Evolutionary conservation across 805 yeast genomes (phyloP).

Genomic region (Saccharomycopsis fibuligera): DNA sequence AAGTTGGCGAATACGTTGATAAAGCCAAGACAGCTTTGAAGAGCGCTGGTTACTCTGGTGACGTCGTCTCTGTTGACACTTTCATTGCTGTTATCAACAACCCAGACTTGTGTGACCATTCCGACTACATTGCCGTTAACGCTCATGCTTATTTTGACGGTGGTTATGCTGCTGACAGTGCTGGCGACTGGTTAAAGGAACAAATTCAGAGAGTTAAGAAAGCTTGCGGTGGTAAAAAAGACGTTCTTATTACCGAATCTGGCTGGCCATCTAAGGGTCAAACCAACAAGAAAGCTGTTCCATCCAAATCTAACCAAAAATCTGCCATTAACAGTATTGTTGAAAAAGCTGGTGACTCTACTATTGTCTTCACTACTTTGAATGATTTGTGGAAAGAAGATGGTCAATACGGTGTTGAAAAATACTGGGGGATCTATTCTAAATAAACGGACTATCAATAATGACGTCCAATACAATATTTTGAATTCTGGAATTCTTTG

Average conservation of each 20-base stretch:
- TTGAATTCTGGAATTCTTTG: no score
- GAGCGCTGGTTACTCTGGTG: constrained; percentile 83
- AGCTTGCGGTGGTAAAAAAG: constrained; percentile 72
- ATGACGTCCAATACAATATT: no score
- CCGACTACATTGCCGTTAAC: constrained; percentile 93
- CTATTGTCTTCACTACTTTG: constrained; percentile 75
- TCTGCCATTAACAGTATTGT: constrained; percentile 67
- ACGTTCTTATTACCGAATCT: constrained; percentile 78
- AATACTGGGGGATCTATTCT: constrained; percentile 72
- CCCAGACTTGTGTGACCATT: constrained; percentile 80
- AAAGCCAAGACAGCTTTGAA: constrained; percentile 66
- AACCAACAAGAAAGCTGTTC: constrained; percentile 73
- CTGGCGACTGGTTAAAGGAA: constrained; percentile 84
- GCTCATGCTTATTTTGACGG: constrained; percentile 98
- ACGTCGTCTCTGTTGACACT: constrained; percentile 92
- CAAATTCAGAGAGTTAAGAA: constrained; percentile 87
- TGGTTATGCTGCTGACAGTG: constrained; percentile 61
- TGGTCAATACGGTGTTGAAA: constrained; percentile 65
- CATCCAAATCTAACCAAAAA: constrained; percentile 67
- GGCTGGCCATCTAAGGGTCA: constrained; percentile 96
- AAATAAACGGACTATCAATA: no score
- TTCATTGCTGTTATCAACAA: constrained; percentile 90
- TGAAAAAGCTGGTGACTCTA: constrained; percentile 57
- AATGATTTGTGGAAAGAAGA: constrained; percentile 83
- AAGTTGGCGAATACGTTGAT: constrained; percentile 57